phyloP scores from a whole-genome alignment of 2,329 filamentous ascomycete species.

The Ophiostoma ips region DNA sequence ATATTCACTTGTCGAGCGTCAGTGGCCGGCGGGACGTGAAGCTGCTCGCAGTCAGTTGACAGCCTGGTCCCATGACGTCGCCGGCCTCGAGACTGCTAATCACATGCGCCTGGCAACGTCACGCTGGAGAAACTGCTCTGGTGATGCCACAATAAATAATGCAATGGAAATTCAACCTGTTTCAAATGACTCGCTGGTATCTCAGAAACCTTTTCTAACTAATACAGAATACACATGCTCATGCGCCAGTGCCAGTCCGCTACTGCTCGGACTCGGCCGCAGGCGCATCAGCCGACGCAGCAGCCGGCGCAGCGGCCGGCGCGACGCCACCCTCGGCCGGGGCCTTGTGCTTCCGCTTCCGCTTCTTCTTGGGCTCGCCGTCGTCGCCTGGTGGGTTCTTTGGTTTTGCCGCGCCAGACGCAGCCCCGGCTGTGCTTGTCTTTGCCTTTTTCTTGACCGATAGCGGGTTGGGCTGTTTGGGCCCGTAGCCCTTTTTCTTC shows the following conservation, averaged over 20 bases:
- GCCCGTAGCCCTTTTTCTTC: constrained; percentile 20
- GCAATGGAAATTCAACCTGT: neutral
- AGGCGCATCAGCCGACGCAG: neutral
- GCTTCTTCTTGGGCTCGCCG: constrained; percentile 14
- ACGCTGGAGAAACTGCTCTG: too few species aligned
- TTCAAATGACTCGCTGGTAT: neutral
- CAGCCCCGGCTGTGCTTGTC: neutral
- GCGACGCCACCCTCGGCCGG: neutral
- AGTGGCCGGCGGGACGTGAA: too few species aligned
- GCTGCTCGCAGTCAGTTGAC: too few species aligned
- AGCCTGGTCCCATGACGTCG: too few species aligned
- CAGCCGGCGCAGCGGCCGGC: neutral
- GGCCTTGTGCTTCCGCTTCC: constrained; percentile 16
- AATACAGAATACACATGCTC: neutral
- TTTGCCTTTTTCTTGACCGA: constrained; percentile 24
- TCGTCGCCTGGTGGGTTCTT: neutral
- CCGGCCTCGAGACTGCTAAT: too few species aligned
- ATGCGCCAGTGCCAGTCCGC: neutral
- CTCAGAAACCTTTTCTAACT: constrained; percentile 1
- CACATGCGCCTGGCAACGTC: too few species aligned
- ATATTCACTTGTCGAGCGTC: too few species aligned
- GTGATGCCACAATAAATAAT: neutral
- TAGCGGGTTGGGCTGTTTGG: constrained; percentile 22
- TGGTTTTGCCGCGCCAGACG: neutral
- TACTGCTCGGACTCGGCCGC: neutral